Evolutionary conservation across 768 basidiomycete species (phyloP).

Genomic region (Holtermannia corniformis): DNA sequence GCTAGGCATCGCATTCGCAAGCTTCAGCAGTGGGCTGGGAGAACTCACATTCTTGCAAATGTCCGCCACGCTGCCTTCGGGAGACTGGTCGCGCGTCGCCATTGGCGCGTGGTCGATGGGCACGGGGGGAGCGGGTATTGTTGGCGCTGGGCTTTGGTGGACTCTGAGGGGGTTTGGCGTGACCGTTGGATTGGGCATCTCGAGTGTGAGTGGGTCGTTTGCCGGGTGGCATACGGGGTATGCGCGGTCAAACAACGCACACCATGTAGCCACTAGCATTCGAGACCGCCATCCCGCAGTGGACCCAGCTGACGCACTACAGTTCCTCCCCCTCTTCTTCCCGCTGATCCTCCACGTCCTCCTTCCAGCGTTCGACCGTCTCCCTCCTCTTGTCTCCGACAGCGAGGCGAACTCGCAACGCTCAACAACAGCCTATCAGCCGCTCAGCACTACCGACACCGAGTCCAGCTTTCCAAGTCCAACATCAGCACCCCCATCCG

Average conservation of each 20-base stretch:
- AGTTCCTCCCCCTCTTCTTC: constrained; percentile 76
- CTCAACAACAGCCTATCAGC: constrained; percentile 13
- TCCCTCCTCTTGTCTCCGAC: constrained; percentile 35
- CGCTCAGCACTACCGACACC: constrained; percentile 30
- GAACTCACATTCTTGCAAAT: constrained; percentile 90
- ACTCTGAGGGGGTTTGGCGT: constrained; percentile 76
- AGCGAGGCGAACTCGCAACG: not conserved
- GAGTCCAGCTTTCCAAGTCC: not conserved
- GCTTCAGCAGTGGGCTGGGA: constrained; percentile 83
- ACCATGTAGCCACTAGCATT: not conserved
- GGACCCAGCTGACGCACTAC: not conserved
- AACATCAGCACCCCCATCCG: constrained; percentile 1
- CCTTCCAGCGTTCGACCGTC: constrained; percentile 53
- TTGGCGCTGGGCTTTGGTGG: constrained; percentile 94
- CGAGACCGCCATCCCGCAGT: not conserved
- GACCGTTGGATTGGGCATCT: constrained; percentile 63
- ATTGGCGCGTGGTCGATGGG: constrained; percentile 92
- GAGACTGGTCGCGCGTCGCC: constrained; percentile 51
- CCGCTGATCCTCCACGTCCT: constrained; percentile 68
- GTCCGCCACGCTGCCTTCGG: constrained; percentile 45
- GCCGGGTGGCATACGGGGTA: not conserved
- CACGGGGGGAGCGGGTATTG: constrained; percentile 87
- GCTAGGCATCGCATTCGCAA: constrained; percentile 69
- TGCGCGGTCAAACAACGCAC: not conserved
- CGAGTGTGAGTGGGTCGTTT: constrained; percentile 19